Evolutionary conservation across 345 rosid genomes (phyloP), one percentile per base, ranked within the genome.

Genomic region (Acer yangbiense): DNA sequence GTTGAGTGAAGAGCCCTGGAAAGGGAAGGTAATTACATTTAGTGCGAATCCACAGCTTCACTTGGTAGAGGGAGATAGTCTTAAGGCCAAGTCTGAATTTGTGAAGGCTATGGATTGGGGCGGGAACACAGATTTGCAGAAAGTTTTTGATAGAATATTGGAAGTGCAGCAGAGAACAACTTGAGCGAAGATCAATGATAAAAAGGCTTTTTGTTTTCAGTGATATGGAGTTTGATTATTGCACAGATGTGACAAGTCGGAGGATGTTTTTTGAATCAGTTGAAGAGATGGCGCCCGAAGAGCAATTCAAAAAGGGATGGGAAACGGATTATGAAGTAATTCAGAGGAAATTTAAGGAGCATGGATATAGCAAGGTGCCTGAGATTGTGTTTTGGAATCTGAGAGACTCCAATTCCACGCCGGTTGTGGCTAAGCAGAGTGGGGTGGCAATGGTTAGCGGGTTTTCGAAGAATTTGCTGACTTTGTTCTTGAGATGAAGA

Each of bases 311-410:
- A 16, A 7, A 0, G 10, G 27, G 5, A 14, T 17, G 71, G 78
- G 67, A 80, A 58, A 75, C 79, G 0, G 75, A 76, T 25, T 80
- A 69, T 39, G 71, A 69, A n/a, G 41, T 32, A 0, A 70, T 80
- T 6, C 10, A 25, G 46, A 69, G 74, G 65, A 80, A 69, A 65
- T 76, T 71, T 39, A 35, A 10, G 61, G 71, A 62, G 18, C 25
- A 65, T 1, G 78, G 55, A 3, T 73, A 55, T 27, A 18, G 14
- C 11, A 64, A 65, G 17, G 61, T 54, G 71, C 81, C 81, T 4
- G 68, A 81, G 41, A 81, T 68, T 35, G 81, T 81, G 71, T 81
- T 77, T n/a, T 50, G 78, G 78, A 81, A 77, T 61, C 70, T 66
- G 8, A 43, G 76, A 67, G 6, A 58, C 58, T 72, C 80, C 0